These are phyloP conservation scores for Cercospora zeina DNA, from an alignment of 2,329 filamentous ascomycete genomes.

Conservation along the genomic window DNA sequence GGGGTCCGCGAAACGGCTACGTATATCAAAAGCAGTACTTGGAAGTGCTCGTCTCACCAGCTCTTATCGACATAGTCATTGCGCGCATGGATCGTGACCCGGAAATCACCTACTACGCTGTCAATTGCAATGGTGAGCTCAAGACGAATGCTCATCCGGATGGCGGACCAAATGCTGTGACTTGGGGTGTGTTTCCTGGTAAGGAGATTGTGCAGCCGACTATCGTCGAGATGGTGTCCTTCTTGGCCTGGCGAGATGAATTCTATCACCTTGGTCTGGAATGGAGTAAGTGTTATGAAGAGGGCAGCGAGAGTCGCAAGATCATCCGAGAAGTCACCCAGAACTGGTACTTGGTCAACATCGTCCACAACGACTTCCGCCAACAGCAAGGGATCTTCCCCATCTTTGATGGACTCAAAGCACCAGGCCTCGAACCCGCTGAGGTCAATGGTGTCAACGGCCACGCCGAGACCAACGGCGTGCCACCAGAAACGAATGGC, in stretches of 20 bases:
- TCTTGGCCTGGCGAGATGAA: conserved; percentile 98
- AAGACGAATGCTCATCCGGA: conserved; percentile 82
- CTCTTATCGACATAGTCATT: conserved; percentile 74
- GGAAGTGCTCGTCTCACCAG: conserved; percentile 82
- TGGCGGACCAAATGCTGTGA: conserved; percentile 88
- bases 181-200: conserved; percentile 97
- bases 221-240: conserved; percentile 97
- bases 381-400: conserved; percentile 77
- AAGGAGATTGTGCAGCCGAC: conserved; percentile 99
- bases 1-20: conserved; percentile 92
- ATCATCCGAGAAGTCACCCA: conserved; percentile 83
- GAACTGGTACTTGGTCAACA: conserved; percentile 91
- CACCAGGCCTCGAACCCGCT: conserved; percentile 60
- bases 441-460: conserved; percentile 27
- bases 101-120: conserved; percentile 90
- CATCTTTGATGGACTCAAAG: conserved; percentile 74
- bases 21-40: conserved; percentile 98
- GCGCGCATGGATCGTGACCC: conserved; percentile 73
- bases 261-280: conserved; percentile 89
- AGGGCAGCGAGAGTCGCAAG: conserved; percentile 71
- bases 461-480: conserved; percentile 21
- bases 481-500: conserved; percentile 35
- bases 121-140: conserved; percentile 78
- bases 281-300: conserved; percentile 88
- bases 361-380: conserved; percentile 98